Base-by-base conservation (phyloP, 106 monocot genomes). In the Acorus calamus region DNA sequence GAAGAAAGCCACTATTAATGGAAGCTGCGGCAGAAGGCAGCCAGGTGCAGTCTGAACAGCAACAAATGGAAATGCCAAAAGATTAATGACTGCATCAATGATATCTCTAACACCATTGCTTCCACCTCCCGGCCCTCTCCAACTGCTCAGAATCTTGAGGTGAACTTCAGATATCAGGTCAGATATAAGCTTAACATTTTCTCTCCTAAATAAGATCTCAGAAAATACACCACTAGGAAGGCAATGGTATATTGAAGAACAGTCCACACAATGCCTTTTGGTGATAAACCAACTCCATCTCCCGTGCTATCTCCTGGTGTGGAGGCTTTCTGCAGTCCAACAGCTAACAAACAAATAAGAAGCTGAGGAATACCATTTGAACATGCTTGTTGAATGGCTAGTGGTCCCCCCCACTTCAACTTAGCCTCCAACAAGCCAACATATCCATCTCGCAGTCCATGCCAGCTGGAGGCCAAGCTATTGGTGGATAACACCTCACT, bases 1-100 rank as follows among this genome's bases (percentile, higher is more conserved):
- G 71, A 69, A 98, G 83, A 50, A 76, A 71, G 5, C 91, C 92
- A 77, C 98, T 83, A 67, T 83, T 91, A 53, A 98, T 88, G 14
- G 98, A 98, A 52, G 98, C 92, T 59, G 92, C 81, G n/a, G 84
- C 73, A 11, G 80, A 60, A 28, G 88, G 88, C 60, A 81, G 11
- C 74, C 79, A 56, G 98, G 88, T 47, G 76, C 69, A 63, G 81
- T 88, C 76, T 98, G 98, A 55, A 92, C 62, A 55, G 82, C 92
- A 69, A 98, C 80, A 75, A 98, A 98, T 58, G 91, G 91, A 77
- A 88, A 98, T 45, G 98, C 98, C 74, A 92, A 78, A 58, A 98
- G 74, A 88, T 92, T 83, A 77, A 98, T 79, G 1, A 88, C 88
- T 42, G 79, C 62, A 73, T 88, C 81, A 43, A 88, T 66, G 64